Base-by-base conservation (phyloP, 1,284 basidiomycete species). In the Tylopilus sp. region DNA sequence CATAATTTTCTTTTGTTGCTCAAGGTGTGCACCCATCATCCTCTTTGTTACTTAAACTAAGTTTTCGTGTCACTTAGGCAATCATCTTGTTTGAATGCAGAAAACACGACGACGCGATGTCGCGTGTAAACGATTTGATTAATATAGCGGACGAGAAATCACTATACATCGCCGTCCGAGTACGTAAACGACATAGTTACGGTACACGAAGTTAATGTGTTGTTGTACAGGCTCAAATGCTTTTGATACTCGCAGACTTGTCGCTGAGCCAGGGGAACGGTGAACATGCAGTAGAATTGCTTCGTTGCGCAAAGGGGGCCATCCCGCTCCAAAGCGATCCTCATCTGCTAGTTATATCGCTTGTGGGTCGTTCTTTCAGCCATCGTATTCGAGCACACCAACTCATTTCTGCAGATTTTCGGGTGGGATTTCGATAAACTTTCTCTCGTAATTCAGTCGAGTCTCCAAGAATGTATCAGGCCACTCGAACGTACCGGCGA, bases 81-180 rank as follows among this genome's bases (percentile, higher is more conserved):
- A 25, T 41, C 13, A 3, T 52, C n/a, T 33, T 38, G 30, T 51
- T 51, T 23, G n/a, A 42, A 40, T 46, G 35, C 3, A 40, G 51
- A 18, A 43, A 21, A 12, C 30, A 42, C 15, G 30, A 49, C 7
- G 21, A 31, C 1, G 52, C 38, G 1, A 25, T 52, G 28, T 25
- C 13, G 6, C 40, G 34, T 1, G 8, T 48, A 3, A 21, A 44
- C 13, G 19, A 31, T 18, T 28, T 52, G 30, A 39, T 52, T 28
- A 11, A 19, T n/a, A 29, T 39, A 3, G 18, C 23, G 0, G 46
- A 28, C 28, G 28, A 28, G 4, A 2, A 2, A 9, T 12, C 43
- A 10, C 6, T 11, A 16, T 37, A 30, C 23, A 18, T 40, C 9
- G 11, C 21, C 15, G 30, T 46, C n/a, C 11, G 11, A 29, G 44